Conservation (phyloP, 2,329 filamentous ascomycete species). For the Fusarium sp. region DNA sequence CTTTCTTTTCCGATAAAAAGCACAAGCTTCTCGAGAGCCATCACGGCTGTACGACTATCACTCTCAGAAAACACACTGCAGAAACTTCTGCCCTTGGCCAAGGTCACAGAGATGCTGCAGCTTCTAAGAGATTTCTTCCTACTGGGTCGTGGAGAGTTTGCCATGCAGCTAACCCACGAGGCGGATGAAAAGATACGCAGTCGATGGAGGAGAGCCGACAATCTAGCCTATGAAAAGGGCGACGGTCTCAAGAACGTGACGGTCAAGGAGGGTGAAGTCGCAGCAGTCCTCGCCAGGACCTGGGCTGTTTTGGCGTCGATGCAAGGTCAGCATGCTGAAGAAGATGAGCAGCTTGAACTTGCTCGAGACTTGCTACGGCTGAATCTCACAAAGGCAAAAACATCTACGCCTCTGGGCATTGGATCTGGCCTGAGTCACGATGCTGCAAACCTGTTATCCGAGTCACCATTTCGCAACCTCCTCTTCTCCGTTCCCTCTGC, state of each 20-base stretch:
- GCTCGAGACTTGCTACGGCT: conserved; percentile 80
- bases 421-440: conserved; percentile 48
- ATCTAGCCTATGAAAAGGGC: conserved; percentile 63
- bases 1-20: conserved; percentile 77
- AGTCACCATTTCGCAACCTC: conserved; percentile 76
- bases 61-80: conserved; percentile 85
- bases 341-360: conserved; percentile 83
- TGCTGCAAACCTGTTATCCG: conserved; percentile 50
- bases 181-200: conserved; percentile 81
- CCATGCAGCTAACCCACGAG: conserved; percentile 82
- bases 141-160: conserved; percentile 88
- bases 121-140: conserved; percentile 88
- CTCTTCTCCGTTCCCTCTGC: conserved; percentile 76
- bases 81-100: conserved; percentile 77
- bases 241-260: conserved; percentile 57
- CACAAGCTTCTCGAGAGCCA: conserved; percentile 72
- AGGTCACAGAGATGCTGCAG: conserved; percentile 77
- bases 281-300: conserved; percentile 75
- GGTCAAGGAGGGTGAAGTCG: conserved; percentile 87
- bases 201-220: conserved; percentile 71
- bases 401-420: conserved; percentile 50
- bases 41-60: conserved; percentile 78
- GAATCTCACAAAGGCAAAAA: conserved; percentile 61
- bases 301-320: conserved; percentile 82
- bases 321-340: conserved; percentile 72